Conservation (phyloP, 2,329 filamentous ascomycete species). For the Botrytis deweyae region DNA sequence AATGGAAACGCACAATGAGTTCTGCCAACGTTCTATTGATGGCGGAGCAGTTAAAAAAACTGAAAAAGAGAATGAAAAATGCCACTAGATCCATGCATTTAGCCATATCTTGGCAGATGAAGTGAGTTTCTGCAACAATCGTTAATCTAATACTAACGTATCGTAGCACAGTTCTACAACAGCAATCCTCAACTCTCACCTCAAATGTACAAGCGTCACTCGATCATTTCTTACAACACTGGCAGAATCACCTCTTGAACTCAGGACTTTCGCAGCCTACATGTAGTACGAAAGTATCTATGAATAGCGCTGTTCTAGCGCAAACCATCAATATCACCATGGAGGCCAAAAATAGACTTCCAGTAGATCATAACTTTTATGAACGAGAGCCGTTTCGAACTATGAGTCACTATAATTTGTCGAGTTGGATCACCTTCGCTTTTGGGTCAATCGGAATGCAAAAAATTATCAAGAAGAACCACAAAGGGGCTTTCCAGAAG, state of each 20-base stretch:
- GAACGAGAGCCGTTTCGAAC: no score
- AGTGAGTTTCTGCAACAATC: neutral
- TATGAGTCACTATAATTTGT: no score
- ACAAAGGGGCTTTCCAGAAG: neutral
- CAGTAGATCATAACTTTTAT: no score
- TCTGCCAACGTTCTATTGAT: slow-evolving; percentile 21
- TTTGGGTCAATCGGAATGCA: neutral
- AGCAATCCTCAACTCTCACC: neutral
- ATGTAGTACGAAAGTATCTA: neutral
- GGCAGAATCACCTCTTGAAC: neutral
- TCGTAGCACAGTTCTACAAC: neutral
- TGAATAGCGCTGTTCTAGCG: neutral
- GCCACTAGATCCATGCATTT: slow-evolving; percentile 19
- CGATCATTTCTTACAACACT: neutral
- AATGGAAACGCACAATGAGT: slow-evolving; percentile 20
- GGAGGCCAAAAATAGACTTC: no score
- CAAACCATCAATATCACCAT: neutral
- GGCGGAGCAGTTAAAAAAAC: slow-evolving; percentile 22
- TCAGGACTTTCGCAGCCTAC: neutral
- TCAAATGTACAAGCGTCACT: neutral
- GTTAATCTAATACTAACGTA: neutral
- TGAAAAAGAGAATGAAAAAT: slow-evolving; percentile 23
- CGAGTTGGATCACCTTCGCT: neutral
- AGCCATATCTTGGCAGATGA: slow-evolving; percentile 23
- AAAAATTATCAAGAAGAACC: neutral